Base-by-base conservation (phyloP, 2,329 filamentous ascomycete species). In the Xylariomycetidae sp. region DNA sequence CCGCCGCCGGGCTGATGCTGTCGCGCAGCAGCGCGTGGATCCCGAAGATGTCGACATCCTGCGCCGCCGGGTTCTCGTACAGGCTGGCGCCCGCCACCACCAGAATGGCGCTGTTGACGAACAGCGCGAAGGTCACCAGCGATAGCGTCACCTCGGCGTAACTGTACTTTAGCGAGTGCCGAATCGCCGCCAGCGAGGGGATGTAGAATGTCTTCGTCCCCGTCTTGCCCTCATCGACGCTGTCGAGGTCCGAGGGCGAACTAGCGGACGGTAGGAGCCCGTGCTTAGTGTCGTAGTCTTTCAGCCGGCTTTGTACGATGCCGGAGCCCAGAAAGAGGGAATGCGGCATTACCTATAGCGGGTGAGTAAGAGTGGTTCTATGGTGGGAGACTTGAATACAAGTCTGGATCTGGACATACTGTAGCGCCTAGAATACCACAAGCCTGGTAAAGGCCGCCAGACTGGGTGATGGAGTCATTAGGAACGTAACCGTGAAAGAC, bases 41-140 rank as follows among this genome's bases (percentile, higher is more conserved):
- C 22, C 77, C 79, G 52, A 93, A 95, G 25, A 95, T 80, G 52
- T 92, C 82, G 2, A 85, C 85, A 27, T 76, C 66, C 6, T 70
- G 62, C 1, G 83, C 82, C 3, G 74, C 69, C 0, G 69, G 54
- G 25, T 74, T 73, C 4, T 71, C 59, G 53, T 82, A 88, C 0
- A 94, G 71, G 0, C 83, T 81, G 1, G 85, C 78, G 16, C 87
- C 88, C 0, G 88, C 81, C 10, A 88, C 80, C 47, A 92, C 87
- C 10, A 92, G 70, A 49, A 92, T 90, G 22, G 85, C 73, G 34
- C 77, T 84, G 63, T 92, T 92, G 50, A 90, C 82, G 50, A 92
- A 92, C 4, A 92, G 70, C 0, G 85, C 85, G 54, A 90, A 89
- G 0, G 83, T 86, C 54, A 88, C 86, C 22, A 92, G 77, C 0